phyloP scores from a whole-genome alignment of 192 early-diverging fungal genomes.

The Mortierella claussenii region DNA sequence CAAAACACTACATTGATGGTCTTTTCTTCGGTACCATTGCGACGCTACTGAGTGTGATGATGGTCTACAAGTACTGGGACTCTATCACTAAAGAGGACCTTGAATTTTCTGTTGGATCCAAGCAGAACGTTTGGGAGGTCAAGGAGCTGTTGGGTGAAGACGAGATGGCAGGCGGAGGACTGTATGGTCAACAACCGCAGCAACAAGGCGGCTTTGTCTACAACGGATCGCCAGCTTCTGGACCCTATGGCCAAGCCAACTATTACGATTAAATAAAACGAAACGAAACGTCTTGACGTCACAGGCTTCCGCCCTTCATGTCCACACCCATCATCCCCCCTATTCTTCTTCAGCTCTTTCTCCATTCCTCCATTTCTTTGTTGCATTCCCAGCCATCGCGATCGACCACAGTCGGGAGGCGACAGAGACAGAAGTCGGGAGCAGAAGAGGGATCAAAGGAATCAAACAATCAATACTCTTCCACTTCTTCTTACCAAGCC shows the following conservation, averaged over 20 bases:
- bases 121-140: slow-evolving; percentile 85
- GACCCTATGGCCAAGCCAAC: slow-evolving; percentile 38
- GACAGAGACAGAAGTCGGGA: too few relatives aligned
- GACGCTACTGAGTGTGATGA: slow-evolving; percentile 94
- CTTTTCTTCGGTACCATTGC: slow-evolving; percentile 96
- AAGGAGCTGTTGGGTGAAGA: slow-evolving; percentile 74
- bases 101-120: slow-evolving; percentile 86
- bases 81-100: slow-evolving; percentile 98
- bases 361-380: not conserved
- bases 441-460: not conserved
- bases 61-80: slow-evolving; percentile 99
- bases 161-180: slow-evolving; percentile 50
- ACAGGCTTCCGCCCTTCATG: not conserved
- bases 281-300: too few relatives aligned
- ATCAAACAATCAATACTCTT: not conserved
- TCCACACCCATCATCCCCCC: not conserved
- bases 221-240: slow-evolving; percentile 9
- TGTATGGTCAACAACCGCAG: slow-evolving; percentile 34
- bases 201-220: slow-evolving; percentile 23
- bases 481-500: too few relatives aligned
- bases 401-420: too few relatives aligned
- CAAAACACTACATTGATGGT: slow-evolving; percentile 97
- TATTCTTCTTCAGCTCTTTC: not conserved
- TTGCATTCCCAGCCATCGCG: not conserved
- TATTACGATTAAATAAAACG: too few relatives aligned